These are phyloP conservation scores for Cydonia oblonga DNA, from an alignment of 331 rosid genomes.

Conservation along the genomic window DNA sequence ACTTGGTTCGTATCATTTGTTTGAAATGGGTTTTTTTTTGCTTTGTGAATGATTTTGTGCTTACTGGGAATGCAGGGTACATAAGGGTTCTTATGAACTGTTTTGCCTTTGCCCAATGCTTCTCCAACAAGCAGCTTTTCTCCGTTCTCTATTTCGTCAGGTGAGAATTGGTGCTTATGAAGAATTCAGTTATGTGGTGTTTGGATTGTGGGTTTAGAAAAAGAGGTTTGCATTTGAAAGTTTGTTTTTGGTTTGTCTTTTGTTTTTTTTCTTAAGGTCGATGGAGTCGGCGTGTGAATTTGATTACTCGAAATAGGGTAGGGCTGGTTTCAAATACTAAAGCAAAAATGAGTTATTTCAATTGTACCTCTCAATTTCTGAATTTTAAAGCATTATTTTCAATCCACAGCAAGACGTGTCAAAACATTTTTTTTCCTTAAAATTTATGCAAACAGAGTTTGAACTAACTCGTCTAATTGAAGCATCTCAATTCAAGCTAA, in stretches of 20 bases:
- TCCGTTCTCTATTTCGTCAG: slow-evolving; percentile 69
- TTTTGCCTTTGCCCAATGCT: slow-evolving; percentile 64
- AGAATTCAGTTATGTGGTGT: background rate
- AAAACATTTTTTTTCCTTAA: background rate
- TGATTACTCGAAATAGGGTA: background rate
- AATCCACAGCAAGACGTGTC: background rate
- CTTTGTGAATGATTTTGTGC: slow-evolving; percentile 1
- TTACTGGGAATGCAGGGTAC: slow-evolving; percentile 58
- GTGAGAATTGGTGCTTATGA: slow-evolving; percentile 29
- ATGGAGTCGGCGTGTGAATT: background rate
- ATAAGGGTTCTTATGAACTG: slow-evolving; percentile 66
- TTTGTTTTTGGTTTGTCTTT: too few species aligned
- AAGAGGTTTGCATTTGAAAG: background rate
- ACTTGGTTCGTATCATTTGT: too few species aligned
- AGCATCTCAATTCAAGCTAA: background rate
- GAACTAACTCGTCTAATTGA: background rate
- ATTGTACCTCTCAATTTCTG: too few species aligned
- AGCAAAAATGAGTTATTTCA: background rate
- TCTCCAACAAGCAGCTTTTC: slow-evolving; percentile 60
- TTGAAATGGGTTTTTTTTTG: background rate
- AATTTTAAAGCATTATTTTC: background rate
- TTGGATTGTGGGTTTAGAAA: background rate
- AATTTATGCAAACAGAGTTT: background rate
- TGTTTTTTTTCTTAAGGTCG: too few species aligned
- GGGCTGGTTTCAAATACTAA: background rate